Percentiles rank a stretch among this genome's conserved stretches.
Evolutionary conservation across 805 yeast genomes (phyloP).

Genomic region (Kluyveromyces wickerhamii): DNA sequence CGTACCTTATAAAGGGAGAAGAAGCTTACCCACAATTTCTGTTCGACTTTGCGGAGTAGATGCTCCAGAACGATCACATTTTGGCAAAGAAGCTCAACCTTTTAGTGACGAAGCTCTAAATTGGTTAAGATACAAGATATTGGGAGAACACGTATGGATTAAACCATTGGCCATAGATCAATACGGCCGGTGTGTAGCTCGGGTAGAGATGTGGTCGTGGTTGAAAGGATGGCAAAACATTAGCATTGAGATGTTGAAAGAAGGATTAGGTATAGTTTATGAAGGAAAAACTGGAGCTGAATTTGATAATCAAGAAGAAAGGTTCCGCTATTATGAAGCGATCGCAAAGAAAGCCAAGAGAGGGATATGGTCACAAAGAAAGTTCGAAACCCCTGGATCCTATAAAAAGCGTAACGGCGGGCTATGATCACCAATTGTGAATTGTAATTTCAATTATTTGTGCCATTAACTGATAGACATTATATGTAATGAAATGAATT

Average conservation of each 20-base stretch:
- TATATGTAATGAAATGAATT: no score
- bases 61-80: slow-evolving; percentile 94
- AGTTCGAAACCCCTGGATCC: slow-evolving; percentile 66
- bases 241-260: slow-evolving; percentile 76
- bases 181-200: slow-evolving; percentile 80
- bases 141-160: slow-evolving; percentile 62
- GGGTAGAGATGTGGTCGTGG: slow-evolving; percentile 47
- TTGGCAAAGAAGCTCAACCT: slow-evolving; percentile 89
- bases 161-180: slow-evolving; percentile 82
- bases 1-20: slow-evolving; percentile 23
- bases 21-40: slow-evolving; percentile 49
- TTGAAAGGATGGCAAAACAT: slow-evolving; percentile 71
- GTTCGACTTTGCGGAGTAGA: slow-evolving; percentile 87
- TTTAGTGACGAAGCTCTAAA: slow-evolving; percentile 72
- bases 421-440: background rate
- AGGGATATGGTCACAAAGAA: slow-evolving; percentile 65
- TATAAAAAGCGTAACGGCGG: slow-evolving; percentile 46
- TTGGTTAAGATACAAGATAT: slow-evolving; percentile 63
- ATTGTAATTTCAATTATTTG: background rate
- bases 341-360: slow-evolving; percentile 45
- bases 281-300: slow-evolving; percentile 78
- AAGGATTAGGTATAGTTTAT: slow-evolving; percentile 82
- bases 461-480: no score
- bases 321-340: slow-evolving; percentile 52
- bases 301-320: slow-evolving; percentile 67